phyloP scores from a whole-genome alignment of 177 flowering plant genomes.

The Vitis hybrid region DNA sequence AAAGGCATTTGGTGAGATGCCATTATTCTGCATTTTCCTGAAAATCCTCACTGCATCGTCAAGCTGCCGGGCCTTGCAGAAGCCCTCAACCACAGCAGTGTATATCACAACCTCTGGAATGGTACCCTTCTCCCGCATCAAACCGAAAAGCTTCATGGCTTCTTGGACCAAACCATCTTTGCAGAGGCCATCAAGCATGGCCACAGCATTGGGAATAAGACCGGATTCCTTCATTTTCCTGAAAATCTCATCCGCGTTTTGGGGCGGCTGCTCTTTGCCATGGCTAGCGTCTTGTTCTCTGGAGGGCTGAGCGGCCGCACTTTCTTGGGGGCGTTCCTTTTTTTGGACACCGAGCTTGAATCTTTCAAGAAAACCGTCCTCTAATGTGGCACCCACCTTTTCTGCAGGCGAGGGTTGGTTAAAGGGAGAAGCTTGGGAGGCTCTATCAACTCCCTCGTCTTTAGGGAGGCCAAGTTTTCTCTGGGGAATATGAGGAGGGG shows the following conservation, averaged over 20 bases:
- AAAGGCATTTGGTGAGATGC: slow-evolving; percentile 74
- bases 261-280: slow-evolving; percentile 17
- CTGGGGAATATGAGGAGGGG: slow-evolving; percentile 1
- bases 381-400: slow-evolving; percentile 18
- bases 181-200: slow-evolving; percentile 97
- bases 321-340: slow-evolving; percentile 9
- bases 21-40: slow-evolving; percentile 80
- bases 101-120: slow-evolving; percentile 89
- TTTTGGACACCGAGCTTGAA: slow-evolving; percentile 46
- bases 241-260: slow-evolving; percentile 77
- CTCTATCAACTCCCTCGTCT: not conserved
- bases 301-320: not conserved
- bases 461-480: not conserved
- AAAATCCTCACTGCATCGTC: slow-evolving; percentile 85
- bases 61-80: slow-evolving; percentile 72
- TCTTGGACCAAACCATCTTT: slow-evolving; percentile 86
- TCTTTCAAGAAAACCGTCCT: slow-evolving; percentile 43
- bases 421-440: slow-evolving; percentile 1
- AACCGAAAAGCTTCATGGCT: slow-evolving; percentile 86
- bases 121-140: slow-evolving; percentile 88
- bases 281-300: not conserved
- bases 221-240: slow-evolving; percentile 86
- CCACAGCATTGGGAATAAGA: slow-evolving; percentile 88
- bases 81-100: slow-evolving; percentile 96
- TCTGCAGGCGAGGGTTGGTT: slow-evolving; percentile 15